phyloP scores from a whole-genome alignment of 495 filamentous ascomycete species.

The Lichina pygmaea region DNA sequence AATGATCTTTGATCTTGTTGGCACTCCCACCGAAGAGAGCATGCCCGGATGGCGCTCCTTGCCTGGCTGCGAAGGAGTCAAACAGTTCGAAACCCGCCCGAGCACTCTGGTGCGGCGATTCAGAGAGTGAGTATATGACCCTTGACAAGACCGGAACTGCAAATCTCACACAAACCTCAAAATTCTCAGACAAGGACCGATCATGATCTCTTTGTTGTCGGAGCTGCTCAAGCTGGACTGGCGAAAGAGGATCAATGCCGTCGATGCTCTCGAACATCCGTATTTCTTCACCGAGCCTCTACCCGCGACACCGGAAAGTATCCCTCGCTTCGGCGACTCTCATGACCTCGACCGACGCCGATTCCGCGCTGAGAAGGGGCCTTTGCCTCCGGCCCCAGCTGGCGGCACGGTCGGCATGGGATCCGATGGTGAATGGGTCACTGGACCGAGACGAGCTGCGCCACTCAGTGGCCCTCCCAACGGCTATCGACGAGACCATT shows the following conservation, averaged over 20 bases:
- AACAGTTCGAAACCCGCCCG: conserved; percentile 29
- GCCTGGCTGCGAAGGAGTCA: conserved; percentile 55
- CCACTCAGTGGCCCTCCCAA: conserved; percentile 1
- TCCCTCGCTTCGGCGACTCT: conserved; percentile 76
- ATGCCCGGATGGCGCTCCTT: conserved; percentile 81
- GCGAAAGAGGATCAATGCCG: conserved; percentile 66
- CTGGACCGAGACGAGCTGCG: conserved; percentile 8
- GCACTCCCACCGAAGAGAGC: conserved; percentile 63
- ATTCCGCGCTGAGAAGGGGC: conserved; percentile 51
- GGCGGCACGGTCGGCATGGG: conserved; percentile 65
- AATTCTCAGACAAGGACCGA: conserved; percentile 17
- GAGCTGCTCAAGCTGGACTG: conserved; percentile 78
- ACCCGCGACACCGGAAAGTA: conserved; percentile 55
- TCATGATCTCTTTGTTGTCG: conserved; percentile 50
- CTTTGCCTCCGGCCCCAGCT: conserved; percentile 67
- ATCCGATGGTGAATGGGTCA: conserved; percentile 32
- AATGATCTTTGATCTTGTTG: conserved; percentile 81
- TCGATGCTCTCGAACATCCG: conserved; percentile 77
- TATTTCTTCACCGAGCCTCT: conserved; percentile 61
- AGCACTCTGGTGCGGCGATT: conserved; percentile 48
- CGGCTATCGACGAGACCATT: not conserved
- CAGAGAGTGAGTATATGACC: conserved; percentile 24
- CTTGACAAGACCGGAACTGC: not conserved
- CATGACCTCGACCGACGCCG: conserved; percentile 86
- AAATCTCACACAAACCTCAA: conserved; percentile 3